Evolutionary conservation across 352 stramenopile genomes (phyloP), one percentile per base, ranked within the genome.

Genomic region (Pythium aphanidermatum): DNA sequence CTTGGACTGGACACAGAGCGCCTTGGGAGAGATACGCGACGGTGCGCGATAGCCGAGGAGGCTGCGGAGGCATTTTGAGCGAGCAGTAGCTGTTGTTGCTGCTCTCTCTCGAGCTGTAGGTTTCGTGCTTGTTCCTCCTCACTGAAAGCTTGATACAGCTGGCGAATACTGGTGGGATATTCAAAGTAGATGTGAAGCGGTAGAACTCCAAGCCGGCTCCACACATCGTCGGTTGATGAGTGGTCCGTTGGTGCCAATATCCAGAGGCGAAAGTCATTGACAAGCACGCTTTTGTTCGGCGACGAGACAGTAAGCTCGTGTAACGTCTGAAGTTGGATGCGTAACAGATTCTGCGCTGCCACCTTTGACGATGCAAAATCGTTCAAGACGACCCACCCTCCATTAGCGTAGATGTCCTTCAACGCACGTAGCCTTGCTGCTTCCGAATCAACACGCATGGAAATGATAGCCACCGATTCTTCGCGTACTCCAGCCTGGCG

Each of bases 71-170:
- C 21, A 25, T 41, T 36, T 23, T 47, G 37, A 33, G 59, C 20
- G 10, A 51, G 51, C 2, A 37, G 45, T 8, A 64, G 51, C 25
- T 59, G 42, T 25, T 27, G 33, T 19, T 47, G 46, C 12, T 57
- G 48, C 24, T 43, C 38, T 29, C 25, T 24, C 24, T 57, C 49
- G 13, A 38, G n/a, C 23, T 50, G 38, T 13, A 25, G 6, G 20
- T 50, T 49, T 13, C 49, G 39, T 2, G 50, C 16, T 2, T 25
- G 7, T 11, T 51, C 32, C 5, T 51, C 50, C 14, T 29, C 21
- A 9, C 17, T 14, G 14, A 34, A 41, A 2, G 28, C 27, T 33
- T 58, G 31, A 9, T 46, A 46, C 28, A 36, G 42, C 21, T 51
- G 21, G 6, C 23, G 21, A 2, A 58, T 2, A 9, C 23, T 17